phyloP scores from a whole-genome alignment of 345 rosid genomes.

The Passiflora organensis region DNA sequence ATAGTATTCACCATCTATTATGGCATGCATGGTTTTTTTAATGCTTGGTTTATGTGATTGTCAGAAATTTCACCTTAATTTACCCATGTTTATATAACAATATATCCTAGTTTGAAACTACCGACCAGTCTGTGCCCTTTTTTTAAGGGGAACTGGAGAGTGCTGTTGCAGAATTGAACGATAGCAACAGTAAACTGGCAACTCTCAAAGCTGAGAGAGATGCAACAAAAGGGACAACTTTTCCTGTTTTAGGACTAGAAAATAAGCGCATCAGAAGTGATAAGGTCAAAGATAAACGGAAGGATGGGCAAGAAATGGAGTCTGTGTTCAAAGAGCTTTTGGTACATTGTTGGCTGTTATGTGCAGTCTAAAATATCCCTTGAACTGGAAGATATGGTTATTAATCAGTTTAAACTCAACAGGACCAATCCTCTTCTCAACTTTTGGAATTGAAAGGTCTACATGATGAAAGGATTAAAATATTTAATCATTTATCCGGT shows the following conservation, averaged over 20 bases:
- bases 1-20: too few relatives aligned
- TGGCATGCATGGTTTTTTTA: too few relatives aligned
- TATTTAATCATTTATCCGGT: constrained; percentile 48
- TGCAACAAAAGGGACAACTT: constrained; percentile 66
- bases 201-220: constrained; percentile 78
- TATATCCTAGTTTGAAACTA: too few relatives aligned
- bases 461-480: constrained; percentile 68
- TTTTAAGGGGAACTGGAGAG: constrained; percentile 68
- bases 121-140: background rate
- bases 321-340: constrained; percentile 52
- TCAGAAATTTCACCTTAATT: too few relatives aligned
- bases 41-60: too few relatives aligned
- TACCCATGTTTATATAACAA: too few relatives aligned
- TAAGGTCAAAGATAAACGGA: constrained; percentile 61
- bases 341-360: constrained; percentile 40
- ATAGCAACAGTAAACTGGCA: constrained; percentile 57
- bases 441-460: constrained; percentile 64
- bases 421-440: constrained; percentile 68
- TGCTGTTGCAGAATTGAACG: constrained; percentile 56
- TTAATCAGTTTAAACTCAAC: constrained; percentile 25
- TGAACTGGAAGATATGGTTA: constrained; percentile 13
- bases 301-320: constrained; percentile 74
- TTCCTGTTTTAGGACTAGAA: constrained; percentile 63
- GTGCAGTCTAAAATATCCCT: constrained; percentile 15
- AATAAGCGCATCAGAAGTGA: constrained; percentile 57